Conservation (phyloP, 495 filamentous ascomycete genomes). For the Aspergillus leporis region DNA sequence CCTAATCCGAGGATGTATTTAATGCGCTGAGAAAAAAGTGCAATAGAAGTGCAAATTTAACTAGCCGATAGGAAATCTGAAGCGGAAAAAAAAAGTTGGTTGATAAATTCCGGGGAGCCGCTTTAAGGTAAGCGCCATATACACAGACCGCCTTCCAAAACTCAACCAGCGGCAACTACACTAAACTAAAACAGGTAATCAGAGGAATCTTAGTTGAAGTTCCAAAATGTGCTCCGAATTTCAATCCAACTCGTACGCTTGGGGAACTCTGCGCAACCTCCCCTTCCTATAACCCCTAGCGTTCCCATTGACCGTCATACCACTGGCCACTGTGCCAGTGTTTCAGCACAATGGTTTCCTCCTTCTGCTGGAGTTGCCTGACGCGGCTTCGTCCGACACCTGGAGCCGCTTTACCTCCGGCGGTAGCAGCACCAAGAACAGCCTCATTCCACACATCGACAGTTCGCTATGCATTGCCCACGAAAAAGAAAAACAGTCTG, state of each 20-base stretch:
- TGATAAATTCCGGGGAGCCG: constrained; percentile 27
- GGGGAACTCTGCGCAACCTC: constrained; percentile 23
- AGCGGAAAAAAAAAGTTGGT: constrained; percentile 28
- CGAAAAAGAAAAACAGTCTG: constrained; percentile 38
- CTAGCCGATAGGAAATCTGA: constrained; percentile 11
- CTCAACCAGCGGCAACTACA: constrained; percentile 13
- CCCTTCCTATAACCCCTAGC: constrained; percentile 24
- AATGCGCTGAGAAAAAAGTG: background rate
- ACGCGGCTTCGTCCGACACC: constrained; percentile 50
- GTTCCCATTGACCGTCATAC: constrained; percentile 35
- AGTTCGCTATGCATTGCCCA: constrained; percentile 37
- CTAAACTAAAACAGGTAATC: constrained; percentile 25
- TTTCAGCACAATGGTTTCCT: constrained; percentile 59
- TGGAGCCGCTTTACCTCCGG: constrained; percentile 40
- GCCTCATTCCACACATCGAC: constrained; percentile 49
- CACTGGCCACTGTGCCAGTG: constrained; percentile 41
- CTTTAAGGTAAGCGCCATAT: constrained; percentile 9
- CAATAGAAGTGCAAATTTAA: background rate
- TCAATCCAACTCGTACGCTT: constrained; percentile 21
- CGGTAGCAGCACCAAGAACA: constrained; percentile 36
- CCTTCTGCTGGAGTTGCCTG: constrained; percentile 69
- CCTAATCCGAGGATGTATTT: background rate
- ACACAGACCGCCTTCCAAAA: constrained; percentile 13
- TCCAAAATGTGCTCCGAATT: constrained; percentile 37
- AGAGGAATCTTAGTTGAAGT: constrained; percentile 24